Evolutionary conservation across 73 alveolate species (phyloP), one percentile per base, ranked within the genome.

Genomic region (Halteria grandinella): DNA sequence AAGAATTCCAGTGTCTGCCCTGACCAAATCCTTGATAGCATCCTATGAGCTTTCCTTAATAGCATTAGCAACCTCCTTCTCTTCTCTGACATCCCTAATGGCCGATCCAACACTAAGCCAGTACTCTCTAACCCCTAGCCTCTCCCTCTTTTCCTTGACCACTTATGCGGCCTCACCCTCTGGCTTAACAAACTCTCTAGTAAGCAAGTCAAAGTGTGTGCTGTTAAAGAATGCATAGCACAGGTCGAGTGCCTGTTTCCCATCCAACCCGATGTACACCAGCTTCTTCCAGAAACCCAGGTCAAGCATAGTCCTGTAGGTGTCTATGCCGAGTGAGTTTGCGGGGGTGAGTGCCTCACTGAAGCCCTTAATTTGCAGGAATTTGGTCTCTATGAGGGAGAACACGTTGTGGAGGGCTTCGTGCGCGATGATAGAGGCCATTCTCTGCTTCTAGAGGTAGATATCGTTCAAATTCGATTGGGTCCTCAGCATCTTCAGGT

Each of bases 371-470:
- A 87, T 60, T 23, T 76, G 18, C 0, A 93, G 47, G 79, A 80
- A 91, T 14, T 78, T 90, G 0, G 96, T 95, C 70, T 88, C 86
- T 0, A 93, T 88, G 28, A 90, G 75, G 24, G 88, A 86, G 55
- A 91, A 73, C 5, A 89, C 89, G 60, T 90, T 91, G 52, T 93
- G 98, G 28, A 93, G 66, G 18, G 98, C 96, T 44, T 76, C 79
- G 49, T 92, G 87, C 18, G 96, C 96, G 14, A 93, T 43, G 11
- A 88, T 51, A 11, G 96, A 86, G 15, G 83, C 80, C 39, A 87
- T 88, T 32, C 58, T 59, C 69, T 84, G 55, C 34, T 59, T 51
- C 37, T 86, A 59, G 40, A 69, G 75, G 75, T 76, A 47, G 20
- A 73, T 29, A 2, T 3, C 10, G 59, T 48, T 33, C 28, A 49